phyloP scores from a whole-genome alignment of 345 rosid genomes.

The Salix brachista region DNA sequence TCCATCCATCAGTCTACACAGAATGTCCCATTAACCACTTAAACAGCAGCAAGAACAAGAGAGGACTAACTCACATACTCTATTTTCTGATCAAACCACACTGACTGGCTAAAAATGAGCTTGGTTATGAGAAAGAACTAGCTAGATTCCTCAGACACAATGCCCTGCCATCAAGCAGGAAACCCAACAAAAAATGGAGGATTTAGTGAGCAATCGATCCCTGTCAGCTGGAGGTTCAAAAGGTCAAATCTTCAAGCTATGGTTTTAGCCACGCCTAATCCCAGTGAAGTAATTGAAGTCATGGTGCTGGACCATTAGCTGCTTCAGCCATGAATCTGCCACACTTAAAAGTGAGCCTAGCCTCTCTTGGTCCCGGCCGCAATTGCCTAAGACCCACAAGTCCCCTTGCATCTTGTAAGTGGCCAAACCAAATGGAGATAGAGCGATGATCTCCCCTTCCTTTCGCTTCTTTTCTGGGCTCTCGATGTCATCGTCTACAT shows the following conservation, averaged over 20 bases:
- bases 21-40: slow-evolving; percentile 2
- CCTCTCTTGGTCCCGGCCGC: slow-evolving; percentile 78
- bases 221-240: slow-evolving; percentile 7
- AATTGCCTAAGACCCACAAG: slow-evolving; percentile 78
- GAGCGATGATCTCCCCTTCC: slow-evolving; percentile 63
- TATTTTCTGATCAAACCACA: slow-evolving; percentile 7
- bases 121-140: slow-evolving; percentile 9
- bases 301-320: slow-evolving; percentile 90
- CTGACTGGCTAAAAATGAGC: slow-evolving; percentile 1
- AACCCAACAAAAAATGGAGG: slow-evolving; percentile 6
- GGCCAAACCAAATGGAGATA: slow-evolving; percentile 86
- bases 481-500: slow-evolving; percentile 58
- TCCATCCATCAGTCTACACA: slow-evolving; percentile 15
- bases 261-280: slow-evolving; percentile 55
- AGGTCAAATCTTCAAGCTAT: background rate
- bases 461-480: slow-evolving; percentile 40
- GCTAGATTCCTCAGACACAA: slow-evolving; percentile 12
- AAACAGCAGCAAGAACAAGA: slow-evolving; percentile 6
- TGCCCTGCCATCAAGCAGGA: background rate
- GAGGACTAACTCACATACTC: slow-evolving; percentile 16
- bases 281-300: slow-evolving; percentile 89
- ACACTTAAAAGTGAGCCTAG: slow-evolving; percentile 75
- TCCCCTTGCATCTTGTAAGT: slow-evolving; percentile 99
- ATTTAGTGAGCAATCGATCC: slow-evolving; percentile 2
- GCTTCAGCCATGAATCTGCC: slow-evolving; percentile 99